Evolutionary conservation across 176 grass and related monocot species (phyloP).

Genomic region (Musa beccarii): DNA sequence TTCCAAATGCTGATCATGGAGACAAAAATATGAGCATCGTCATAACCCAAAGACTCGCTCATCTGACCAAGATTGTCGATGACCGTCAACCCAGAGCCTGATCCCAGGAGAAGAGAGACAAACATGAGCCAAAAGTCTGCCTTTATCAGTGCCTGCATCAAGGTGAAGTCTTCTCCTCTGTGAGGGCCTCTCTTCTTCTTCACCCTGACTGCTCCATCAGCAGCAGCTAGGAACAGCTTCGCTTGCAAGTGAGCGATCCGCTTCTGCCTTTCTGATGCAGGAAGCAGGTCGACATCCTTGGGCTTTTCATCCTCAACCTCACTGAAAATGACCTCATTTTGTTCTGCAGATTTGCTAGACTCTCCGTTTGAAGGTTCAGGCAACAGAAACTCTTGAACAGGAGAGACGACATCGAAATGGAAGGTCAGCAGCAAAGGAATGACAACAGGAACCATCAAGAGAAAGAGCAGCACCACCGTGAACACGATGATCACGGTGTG

Average conservation of each 20-base stretch:
- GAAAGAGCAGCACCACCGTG: conserved; percentile 53
- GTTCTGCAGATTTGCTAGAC: conserved; percentile 42
- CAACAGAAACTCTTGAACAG: conserved; percentile 51
- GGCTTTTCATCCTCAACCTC: conserved; percentile 73
- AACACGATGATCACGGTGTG: conserved; percentile 28
- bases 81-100: conserved; percentile 75
- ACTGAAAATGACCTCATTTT: conserved; percentile 52
- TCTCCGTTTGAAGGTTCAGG: conserved; percentile 40
- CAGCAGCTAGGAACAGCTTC: conserved; percentile 50
- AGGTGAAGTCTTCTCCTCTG: conserved; percentile 80
- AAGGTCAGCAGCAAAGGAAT: conserved; percentile 63
- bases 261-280: conserved; percentile 54
- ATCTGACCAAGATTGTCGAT: conserved; percentile 94
- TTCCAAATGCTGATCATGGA: conserved; percentile 94
- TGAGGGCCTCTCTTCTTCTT: conserved; percentile 37
- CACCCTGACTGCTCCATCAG: conserved; percentile 61
- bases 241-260: conserved; percentile 57
- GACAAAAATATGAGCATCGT: conserved; percentile 59
- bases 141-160: conserved; percentile 75
- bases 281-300: conserved; percentile 48
- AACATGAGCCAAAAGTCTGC: conserved; percentile 97
- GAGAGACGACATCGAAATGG: conserved; percentile 40
- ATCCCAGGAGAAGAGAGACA: conserved; percentile 63
- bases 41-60: conserved; percentile 72
- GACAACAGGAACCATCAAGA: conserved; percentile 41